These are phyloP conservation scores for Fomitopsis betulina DNA, from an alignment of 1,284 basidiomycete species.

Conservation along the genomic window DNA sequence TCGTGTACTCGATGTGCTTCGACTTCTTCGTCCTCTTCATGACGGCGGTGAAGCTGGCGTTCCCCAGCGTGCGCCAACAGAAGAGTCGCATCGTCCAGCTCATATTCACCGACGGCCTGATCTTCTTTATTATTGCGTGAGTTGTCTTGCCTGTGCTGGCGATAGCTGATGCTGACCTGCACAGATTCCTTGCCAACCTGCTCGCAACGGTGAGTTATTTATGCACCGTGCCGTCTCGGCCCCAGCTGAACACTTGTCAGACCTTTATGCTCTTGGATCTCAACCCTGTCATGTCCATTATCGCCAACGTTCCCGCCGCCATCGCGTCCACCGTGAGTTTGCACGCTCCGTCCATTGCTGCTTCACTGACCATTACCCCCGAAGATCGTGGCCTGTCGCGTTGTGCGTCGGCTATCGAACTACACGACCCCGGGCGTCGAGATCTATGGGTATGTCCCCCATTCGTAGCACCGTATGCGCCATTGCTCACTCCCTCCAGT, in stretches of 20 bases:
- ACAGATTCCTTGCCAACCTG: conserved; percentile 61
- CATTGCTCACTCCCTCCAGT: background rate
- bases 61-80: conserved; percentile 29
- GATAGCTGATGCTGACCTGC: background rate
- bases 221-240: background rate
- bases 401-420: conserved; percentile 60
- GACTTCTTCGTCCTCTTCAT: conserved; percentile 26
- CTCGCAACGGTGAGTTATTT: conserved; percentile 51
- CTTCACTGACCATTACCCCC: background rate
- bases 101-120: conserved; percentile 66
- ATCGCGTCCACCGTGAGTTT: conserved; percentile 39
- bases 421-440: conserved; percentile 47
- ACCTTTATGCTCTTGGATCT: conserved; percentile 68
- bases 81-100: conserved; percentile 56
- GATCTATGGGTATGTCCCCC: conserved; percentile 43
- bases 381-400: conserved; percentile 69
- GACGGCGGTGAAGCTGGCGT: conserved; percentile 44
- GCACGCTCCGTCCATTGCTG: background rate
- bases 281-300: conserved; percentile 72
- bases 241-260: conserved; percentile 25
- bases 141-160: conserved; percentile 22
- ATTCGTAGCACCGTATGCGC: background rate
- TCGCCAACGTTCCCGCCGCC: conserved; percentile 70
- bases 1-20: conserved; percentile 24
- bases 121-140: conserved; percentile 72